A percentile compares a stretch with the other conserved stretches of the same genome.
These are phyloP conservation scores for Plectosphaerella plurivora DNA, from an alignment of 2,329 filamentous ascomycete genomes.

Conservation along the genomic window DNA sequence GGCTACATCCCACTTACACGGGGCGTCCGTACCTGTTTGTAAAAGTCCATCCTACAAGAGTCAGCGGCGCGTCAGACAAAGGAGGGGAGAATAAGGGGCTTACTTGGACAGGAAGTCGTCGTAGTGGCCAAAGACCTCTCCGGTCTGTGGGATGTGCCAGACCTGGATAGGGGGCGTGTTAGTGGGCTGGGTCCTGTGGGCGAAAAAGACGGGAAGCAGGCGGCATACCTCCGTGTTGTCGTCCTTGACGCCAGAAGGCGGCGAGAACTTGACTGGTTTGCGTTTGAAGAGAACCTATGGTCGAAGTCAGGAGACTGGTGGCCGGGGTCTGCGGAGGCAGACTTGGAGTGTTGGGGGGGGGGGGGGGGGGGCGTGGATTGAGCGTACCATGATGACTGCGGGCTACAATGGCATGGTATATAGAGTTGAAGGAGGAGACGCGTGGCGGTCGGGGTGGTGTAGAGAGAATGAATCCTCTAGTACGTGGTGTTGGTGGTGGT, in stretches of 20 bases:
- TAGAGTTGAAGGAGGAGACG: too few relatives aligned
- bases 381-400: slow-evolving; percentile 27
- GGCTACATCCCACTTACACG: slow-evolving; percentile 5
- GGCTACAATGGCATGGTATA: slow-evolving; percentile 13
- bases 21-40: slow-evolving; percentile 66
- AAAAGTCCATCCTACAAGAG: slow-evolving; percentile 75
- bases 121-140: slow-evolving; percentile 84
- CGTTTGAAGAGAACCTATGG: slow-evolving; percentile 88
- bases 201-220: background rate
- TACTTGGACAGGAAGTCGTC: slow-evolving; percentile 83
- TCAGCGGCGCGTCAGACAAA: slow-evolving; percentile 18
- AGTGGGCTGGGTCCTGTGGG: slow-evolving; percentile 7
- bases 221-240: slow-evolving; percentile 74
- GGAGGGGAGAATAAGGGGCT: slow-evolving; percentile 21
- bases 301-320: slow-evolving; percentile 2
- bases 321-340: too few relatives aligned
- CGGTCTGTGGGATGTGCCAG: slow-evolving; percentile 86
- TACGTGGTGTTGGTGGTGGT: too few relatives aligned
- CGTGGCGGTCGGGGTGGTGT: too few relatives aligned
- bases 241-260: slow-evolving; percentile 68
- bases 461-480: too few relatives aligned
- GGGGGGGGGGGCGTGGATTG: background rate
- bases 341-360: too few relatives aligned
- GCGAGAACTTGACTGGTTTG: slow-evolving; percentile 83
- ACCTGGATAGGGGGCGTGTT: slow-evolving; percentile 51